phyloP scores from a whole-genome alignment of 805 yeast genomes.

The Lipomyces anomalus region DNA sequence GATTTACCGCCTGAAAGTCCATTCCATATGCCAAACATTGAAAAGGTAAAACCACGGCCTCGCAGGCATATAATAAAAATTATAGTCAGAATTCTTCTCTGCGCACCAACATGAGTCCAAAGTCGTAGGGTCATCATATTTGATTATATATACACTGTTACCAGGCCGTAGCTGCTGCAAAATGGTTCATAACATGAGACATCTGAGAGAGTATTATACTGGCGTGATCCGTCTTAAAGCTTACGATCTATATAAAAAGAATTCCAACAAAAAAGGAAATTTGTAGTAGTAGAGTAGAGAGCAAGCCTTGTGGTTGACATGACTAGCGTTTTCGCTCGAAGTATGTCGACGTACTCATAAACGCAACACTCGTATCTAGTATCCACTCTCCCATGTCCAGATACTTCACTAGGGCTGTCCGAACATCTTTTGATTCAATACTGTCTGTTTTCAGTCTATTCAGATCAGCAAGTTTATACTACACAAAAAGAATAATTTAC shows the following conservation, averaged over 20 bases:
- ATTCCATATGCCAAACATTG: no score
- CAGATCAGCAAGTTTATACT: slow-evolving; percentile 17
- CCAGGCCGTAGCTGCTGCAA: no score
- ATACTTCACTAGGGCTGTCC: slow-evolving; percentile 49
- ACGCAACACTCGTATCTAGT: slow-evolving; percentile 64
- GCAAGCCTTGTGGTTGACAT: background rate
- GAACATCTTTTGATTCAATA: slow-evolving; percentile 46
- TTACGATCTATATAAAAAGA: no score
- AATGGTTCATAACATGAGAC: no score
- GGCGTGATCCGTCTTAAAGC: slow-evolving; percentile 1
- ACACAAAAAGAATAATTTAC: slow-evolving; percentile 1
- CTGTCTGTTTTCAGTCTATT: slow-evolving; percentile 42
- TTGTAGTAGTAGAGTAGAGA: background rate
- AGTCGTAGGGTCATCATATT: no score
- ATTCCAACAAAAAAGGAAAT: background rate
- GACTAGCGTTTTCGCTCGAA: slow-evolving; percentile 43
- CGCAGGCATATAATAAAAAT: no score
- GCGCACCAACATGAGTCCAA: no score
- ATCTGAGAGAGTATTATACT: no score
- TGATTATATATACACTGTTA: no score
- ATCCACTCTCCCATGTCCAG: slow-evolving; percentile 80
- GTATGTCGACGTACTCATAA: slow-evolving; percentile 65
- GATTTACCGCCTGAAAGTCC: no score
- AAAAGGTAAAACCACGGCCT: no score
- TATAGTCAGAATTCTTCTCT: no score